These are phyloP conservation scores for Davidsoniella neocaledoniae DNA, from an alignment of 2,329 filamentous ascomycete genomes.

Conservation along the genomic window DNA sequence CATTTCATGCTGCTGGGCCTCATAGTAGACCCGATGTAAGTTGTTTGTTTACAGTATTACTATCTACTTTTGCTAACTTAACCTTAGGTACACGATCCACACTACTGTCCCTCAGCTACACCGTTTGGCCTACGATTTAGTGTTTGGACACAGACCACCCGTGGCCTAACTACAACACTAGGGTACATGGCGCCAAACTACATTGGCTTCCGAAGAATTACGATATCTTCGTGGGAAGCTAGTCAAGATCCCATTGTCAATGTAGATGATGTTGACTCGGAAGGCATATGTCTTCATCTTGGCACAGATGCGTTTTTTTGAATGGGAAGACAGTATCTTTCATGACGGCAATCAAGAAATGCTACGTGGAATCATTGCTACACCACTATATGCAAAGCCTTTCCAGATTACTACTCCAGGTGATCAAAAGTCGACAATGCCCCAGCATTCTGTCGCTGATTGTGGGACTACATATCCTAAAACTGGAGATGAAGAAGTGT, in stretches of 20 bases:
- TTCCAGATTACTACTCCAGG: slow-evolving; percentile 32
- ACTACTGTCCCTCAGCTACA: slow-evolving; percentile 31
- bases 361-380: slow-evolving; percentile 36
- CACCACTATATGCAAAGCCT: slow-evolving; percentile 30
- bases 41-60: slow-evolving; percentile 1
- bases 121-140: slow-evolving; percentile 37
- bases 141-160: slow-evolving; percentile 27
- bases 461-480: slow-evolving; percentile 31
- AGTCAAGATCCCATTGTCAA: slow-evolving; percentile 22
- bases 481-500: slow-evolving; percentile 14
- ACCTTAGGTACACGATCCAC: slow-evolving; percentile 23
- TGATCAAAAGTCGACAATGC: slow-evolving; percentile 13
- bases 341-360: slow-evolving; percentile 20
- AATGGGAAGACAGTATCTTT: slow-evolving; percentile 38
- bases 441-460: slow-evolving; percentile 24
- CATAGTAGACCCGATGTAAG: slow-evolving; percentile 18
- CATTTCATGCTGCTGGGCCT: slow-evolving; percentile 26
- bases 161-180: slow-evolving; percentile 24
- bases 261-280: slow-evolving; percentile 25
- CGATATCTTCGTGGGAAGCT: slow-evolving; percentile 23
- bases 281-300: slow-evolving; percentile 33
- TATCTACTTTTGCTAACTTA: background rate
- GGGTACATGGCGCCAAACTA: slow-evolving; percentile 35
- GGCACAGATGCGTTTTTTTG: slow-evolving; percentile 34
- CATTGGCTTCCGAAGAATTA: slow-evolving; percentile 37